A percentile compares a stretch with the other conserved stretches of the same genome.
These are phyloP conservation scores for Candida glucosophila DNA, from an alignment of 1,139 yeast species.

Conservation along the genomic window DNA sequence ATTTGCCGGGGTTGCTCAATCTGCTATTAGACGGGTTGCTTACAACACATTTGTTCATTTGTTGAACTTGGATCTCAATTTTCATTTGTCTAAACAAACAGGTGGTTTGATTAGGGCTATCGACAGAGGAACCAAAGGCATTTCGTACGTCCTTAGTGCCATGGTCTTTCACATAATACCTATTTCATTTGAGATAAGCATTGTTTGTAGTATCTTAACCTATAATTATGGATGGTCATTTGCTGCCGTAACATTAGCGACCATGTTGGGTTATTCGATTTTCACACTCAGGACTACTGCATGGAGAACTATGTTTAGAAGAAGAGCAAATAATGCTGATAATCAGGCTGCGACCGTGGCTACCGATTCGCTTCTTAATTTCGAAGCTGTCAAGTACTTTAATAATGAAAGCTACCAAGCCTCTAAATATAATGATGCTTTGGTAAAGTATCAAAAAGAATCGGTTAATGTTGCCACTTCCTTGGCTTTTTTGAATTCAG, in stretches of 20 bases:
- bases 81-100: conserved; percentile 86
- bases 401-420: conserved; percentile 81
- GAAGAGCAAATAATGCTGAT: conserved; percentile 90
- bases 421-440: conserved; percentile 69
- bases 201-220: conserved; percentile 89
- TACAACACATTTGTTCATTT: conserved; percentile 78
- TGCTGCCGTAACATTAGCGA: conserved; percentile 80
- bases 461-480: conserved; percentile 89
- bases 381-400: conserved; percentile 90
- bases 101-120: conserved; percentile 96
- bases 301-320: conserved; percentile 90
- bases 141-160: conserved; percentile 83
- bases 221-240: conserved; percentile 85
- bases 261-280: conserved; percentile 79
- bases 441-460: conserved; percentile 69
- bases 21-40: conserved; percentile 88
- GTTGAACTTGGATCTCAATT: conserved; percentile 76
- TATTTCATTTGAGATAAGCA: conserved; percentile 79
- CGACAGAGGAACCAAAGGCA: conserved; percentile 97
- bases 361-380: conserved; percentile 85
- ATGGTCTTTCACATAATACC: conserved; percentile 97
- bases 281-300: conserved; percentile 91
- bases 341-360: conserved; percentile 93
- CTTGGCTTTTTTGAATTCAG: conserved; percentile 80
- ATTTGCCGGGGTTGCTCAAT: conserved; percentile 92